Percentiles rank a stretch among this genome's conserved stretches.
These are phyloP conservation scores for Aspergillus fumigatiaffinis DNA, from an alignment of 2,329 filamentous ascomycete genomes.

Conservation along the genomic window DNA sequence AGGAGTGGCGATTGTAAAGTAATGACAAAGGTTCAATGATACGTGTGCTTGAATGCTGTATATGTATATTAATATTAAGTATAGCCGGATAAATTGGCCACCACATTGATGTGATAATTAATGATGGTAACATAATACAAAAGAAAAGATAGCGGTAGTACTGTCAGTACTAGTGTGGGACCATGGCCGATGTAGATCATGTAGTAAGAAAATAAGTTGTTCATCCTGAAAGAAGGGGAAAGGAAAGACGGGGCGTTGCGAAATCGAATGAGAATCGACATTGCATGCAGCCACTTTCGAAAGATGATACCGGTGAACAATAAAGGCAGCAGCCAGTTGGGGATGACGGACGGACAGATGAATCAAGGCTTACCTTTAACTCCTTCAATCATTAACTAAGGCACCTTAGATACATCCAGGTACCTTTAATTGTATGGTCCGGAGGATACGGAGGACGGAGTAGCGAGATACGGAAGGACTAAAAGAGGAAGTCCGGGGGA, in stretches of 20 bases:
- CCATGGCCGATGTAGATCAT: background rate
- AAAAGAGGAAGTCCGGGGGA: constrained; percentile 20
- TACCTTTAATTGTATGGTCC: background rate
- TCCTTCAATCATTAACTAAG: background rate
- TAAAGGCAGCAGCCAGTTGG: background rate
- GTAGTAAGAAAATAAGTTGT: background rate
- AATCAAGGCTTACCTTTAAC: background rate
- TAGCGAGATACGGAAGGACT: constrained; percentile 10
- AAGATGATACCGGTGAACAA: background rate
- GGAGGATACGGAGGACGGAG: background rate
- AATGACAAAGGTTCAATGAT: background rate
- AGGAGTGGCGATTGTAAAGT: background rate
- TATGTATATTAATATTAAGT: background rate
- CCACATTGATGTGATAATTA: background rate
- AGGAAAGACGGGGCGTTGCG: too few relatives aligned
- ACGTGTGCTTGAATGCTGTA: background rate
- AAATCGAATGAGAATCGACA: background rate
- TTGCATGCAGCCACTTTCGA: background rate
- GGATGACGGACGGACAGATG: background rate
- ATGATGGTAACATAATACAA: background rate
- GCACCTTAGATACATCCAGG: background rate
- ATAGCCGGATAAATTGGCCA: constrained; percentile 5
- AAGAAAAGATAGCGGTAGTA: background rate
- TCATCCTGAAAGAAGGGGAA: background rate
- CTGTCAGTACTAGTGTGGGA: background rate